phyloP scores from a whole-genome alignment of 2,329 filamentous ascomycete species.

The Epichloe gansuensis region DNA sequence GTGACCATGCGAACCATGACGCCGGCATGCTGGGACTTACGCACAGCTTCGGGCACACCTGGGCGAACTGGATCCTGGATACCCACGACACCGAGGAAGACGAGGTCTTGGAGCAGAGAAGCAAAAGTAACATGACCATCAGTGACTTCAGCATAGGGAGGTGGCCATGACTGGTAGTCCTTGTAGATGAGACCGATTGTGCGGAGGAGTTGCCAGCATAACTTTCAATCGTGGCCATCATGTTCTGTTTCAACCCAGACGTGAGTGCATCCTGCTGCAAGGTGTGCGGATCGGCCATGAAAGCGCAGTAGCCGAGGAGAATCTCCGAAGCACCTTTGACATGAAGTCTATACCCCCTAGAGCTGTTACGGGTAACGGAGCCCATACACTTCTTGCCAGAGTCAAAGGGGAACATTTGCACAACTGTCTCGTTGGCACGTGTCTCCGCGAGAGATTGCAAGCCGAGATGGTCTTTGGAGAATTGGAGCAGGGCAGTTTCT shows the following conservation, averaged over 20 bases:
- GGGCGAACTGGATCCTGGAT: slow-evolving; percentile 71
- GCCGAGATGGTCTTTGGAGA: slow-evolving; percentile 53
- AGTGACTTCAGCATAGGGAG: slow-evolving; percentile 32
- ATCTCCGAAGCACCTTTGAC: slow-evolving; percentile 57
- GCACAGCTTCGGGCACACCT: slow-evolving; percentile 65
- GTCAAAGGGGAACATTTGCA: slow-evolving; percentile 65
- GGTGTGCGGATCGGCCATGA: slow-evolving; percentile 32
- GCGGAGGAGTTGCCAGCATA: slow-evolving; percentile 73
- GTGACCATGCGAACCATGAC: slow-evolving; percentile 79
- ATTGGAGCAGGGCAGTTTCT: slow-evolving; percentile 60
- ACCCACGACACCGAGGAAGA: slow-evolving; percentile 58
- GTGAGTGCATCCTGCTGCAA: slow-evolving; percentile 42
- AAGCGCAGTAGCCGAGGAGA: slow-evolving; percentile 41
- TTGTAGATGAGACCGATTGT: slow-evolving; percentile 77
- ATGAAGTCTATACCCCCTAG: slow-evolving; percentile 39
- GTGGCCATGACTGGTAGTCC: slow-evolving; percentile 79
- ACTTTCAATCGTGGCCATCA: slow-evolving; percentile 47
- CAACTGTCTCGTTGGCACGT: slow-evolving; percentile 44
- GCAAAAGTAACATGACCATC: slow-evolving; percentile 43
- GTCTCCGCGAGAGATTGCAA: slow-evolving; percentile 55
- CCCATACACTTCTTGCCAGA: slow-evolving; percentile 65
- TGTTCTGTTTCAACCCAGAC: slow-evolving; percentile 27
- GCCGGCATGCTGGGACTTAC: slow-evolving; percentile 58
- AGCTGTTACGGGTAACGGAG: slow-evolving; percentile 37
- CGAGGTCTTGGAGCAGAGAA: slow-evolving; percentile 56